Evolutionary conservation across 2,329 filamentous ascomycete species (phyloP).

Genomic region (Uncinocarpus reesii): DNA sequence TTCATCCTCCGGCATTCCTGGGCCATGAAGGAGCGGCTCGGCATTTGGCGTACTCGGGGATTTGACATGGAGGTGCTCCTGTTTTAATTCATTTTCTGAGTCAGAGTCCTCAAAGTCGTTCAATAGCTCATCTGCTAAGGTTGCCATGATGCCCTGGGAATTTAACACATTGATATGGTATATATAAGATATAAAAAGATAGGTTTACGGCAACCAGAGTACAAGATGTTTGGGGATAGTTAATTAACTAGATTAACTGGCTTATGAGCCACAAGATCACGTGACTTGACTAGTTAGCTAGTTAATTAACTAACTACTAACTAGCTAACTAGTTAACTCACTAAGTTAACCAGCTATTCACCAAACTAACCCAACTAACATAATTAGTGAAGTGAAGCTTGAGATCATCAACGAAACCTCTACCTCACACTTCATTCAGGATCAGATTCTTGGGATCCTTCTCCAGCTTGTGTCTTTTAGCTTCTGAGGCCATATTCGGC

Average conservation of each 20-base stretch:
- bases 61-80: slow-evolving; percentile 40
- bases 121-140: slow-evolving; percentile 81
- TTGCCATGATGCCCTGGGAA: slow-evolving; percentile 54
- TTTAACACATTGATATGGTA: too few relatives aligned
- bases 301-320: background rate
- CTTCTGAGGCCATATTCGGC: too few relatives aligned
- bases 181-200: too few relatives aligned
- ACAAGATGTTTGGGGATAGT: background rate
- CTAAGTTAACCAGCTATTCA: background rate
- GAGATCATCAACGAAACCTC: background rate
- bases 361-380: background rate
- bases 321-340: background rate
- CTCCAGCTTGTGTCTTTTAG: too few relatives aligned
- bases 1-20: slow-evolving; percentile 17
- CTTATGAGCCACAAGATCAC: too few relatives aligned
- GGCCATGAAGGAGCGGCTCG: slow-evolving; percentile 15
- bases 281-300: background rate
- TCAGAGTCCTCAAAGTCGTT: slow-evolving; percentile 83
- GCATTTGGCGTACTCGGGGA: slow-evolving; percentile 19
- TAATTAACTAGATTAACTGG: background rate
- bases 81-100: slow-evolving; percentile 59
- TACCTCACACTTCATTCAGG: background rate
- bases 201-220: too few relatives aligned
- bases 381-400: too few relatives aligned
- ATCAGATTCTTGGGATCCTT: too few relatives aligned